Conservation (phyloP, 2,329 filamentous ascomycete genomes). For the Fusarium dimerum region DNA sequence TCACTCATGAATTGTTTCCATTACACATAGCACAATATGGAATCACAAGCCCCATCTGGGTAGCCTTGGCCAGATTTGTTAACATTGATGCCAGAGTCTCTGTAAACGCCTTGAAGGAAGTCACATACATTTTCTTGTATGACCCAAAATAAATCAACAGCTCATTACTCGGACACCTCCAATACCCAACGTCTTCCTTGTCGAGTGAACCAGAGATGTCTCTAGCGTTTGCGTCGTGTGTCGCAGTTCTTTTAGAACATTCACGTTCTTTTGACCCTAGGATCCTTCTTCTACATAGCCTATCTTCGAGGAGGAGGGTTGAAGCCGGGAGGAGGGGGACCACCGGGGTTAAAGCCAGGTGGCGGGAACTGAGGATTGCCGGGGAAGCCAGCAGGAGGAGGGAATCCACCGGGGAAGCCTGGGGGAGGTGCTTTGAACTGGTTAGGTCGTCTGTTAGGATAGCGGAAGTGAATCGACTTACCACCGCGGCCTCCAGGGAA, state of each 20-base stretch:
- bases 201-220: constrained; percentile 21
- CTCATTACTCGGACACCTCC: constrained; percentile 24
- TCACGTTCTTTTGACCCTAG: constrained; percentile 15
- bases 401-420: constrained; percentile 46
- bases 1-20: background rate
- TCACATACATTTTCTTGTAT: constrained; percentile 33
- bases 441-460: constrained; percentile 33
- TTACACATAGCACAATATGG: background rate
- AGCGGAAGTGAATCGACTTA: constrained; percentile 39
- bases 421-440: constrained; percentile 44
- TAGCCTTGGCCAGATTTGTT: constrained; percentile 24
- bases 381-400: constrained; percentile 52
- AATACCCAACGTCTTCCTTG: constrained; percentile 13
- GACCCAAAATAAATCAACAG: constrained; percentile 18
- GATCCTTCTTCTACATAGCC: constrained; percentile 29
- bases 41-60: constrained; percentile 9
- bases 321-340: constrained; percentile 69
- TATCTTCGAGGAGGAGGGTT: constrained; percentile 69
- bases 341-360: constrained; percentile 52
- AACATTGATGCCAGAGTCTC: constrained; percentile 26
- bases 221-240: constrained; percentile 23
- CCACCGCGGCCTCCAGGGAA: constrained; percentile 53
- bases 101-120: constrained; percentile 24
- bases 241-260: constrained; percentile 27
- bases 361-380: constrained; percentile 47